Evolutionary conservation across 2,329 filamentous ascomycete species (phyloP).

Genomic region (Aspergillus sp.): DNA sequence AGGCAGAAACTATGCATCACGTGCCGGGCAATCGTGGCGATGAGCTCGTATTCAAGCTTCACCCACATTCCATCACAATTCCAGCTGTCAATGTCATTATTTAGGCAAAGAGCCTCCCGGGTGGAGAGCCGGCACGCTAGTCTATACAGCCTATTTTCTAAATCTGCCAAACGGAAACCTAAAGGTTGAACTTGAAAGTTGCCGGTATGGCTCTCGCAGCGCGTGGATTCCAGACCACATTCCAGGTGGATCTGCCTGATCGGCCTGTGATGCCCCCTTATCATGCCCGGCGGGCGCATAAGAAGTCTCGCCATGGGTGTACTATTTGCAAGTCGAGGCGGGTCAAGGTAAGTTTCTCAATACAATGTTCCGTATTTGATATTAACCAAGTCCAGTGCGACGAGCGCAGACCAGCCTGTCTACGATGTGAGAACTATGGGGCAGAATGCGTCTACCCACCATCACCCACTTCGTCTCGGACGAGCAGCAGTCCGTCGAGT

Average conservation of each 20-base stretch:
- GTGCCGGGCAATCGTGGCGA: not conserved
- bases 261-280: not conserved
- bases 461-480: not conserved
- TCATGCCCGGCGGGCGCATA: conserved; percentile 22
- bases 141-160: not conserved
- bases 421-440: conserved; percentile 24
- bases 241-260: conserved; percentile 4
- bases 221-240: conserved; percentile 13
- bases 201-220: not conserved
- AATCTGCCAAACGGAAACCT: not conserved
- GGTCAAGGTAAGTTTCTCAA: conserved; percentile 24
- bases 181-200: not conserved
- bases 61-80: not conserved
- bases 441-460: conserved; percentile 22
- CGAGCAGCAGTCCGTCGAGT: not conserved
- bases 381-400: conserved; percentile 26
- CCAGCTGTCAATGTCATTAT: not conserved
- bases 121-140: not conserved
- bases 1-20: not conserved
- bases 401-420: conserved; percentile 28
- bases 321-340: conserved; percentile 29
- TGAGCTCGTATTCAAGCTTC: conserved; percentile 2
- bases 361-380: not conserved
- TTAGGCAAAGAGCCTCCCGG: not conserved
- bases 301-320: conserved; percentile 30